Evolutionary conservation across 164 flowering plant genomes (phyloP), one percentile per base, ranked within the genome.

Genomic region (Nymphaea colorata): DNA sequence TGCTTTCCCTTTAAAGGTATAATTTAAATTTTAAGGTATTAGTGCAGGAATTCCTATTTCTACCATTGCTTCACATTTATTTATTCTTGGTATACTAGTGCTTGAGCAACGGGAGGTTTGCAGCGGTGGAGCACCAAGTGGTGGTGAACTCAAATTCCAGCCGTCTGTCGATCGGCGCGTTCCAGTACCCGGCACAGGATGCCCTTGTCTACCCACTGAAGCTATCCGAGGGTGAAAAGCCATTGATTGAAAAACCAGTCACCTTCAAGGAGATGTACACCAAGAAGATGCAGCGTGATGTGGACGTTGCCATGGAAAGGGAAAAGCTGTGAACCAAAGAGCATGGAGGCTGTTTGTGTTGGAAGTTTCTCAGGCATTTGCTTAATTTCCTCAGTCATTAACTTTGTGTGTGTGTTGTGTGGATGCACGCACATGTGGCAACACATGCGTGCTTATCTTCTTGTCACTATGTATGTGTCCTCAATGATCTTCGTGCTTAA

Each of bases 41-140:
- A 25, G 36, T 0, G 36, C 36, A 25, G 36, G 36, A 25, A 25
- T 25, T 25, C 36, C 36, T 25, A 25, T 25, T 25, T 1, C 36
- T 25, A 25, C 36, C 36, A 25, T 0, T 25, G 36, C 36, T 25
- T 25, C 36, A 25, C 36, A 25, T 25, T 0, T 25, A 25, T 25
- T 25, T 25, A 25, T 25, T 25, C 36, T 25, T 25, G 36, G 36
- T 25, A 25, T 25, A 25, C 36, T 25, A 25, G 36, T 25, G 36
- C 36, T 41, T 66, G 68, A 66, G 68, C 44, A 66, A 66, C 25
- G 68, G 68, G 43, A 66, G 61, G 61, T 66, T 66, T 42, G 51
- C 45, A 59, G 53, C 47, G n/a, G 61, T 59, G 6, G 68, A 66
- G 17, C 68, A 66, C 68, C 68, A 66, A 43, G 68, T 57, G 41